A percentile compares a stretch with the other conserved stretches of the same genome.
Evolutionary conservation across 2,329 filamentous ascomycete genomes (phyloP).

Genomic region (Penicillium sp.): DNA sequence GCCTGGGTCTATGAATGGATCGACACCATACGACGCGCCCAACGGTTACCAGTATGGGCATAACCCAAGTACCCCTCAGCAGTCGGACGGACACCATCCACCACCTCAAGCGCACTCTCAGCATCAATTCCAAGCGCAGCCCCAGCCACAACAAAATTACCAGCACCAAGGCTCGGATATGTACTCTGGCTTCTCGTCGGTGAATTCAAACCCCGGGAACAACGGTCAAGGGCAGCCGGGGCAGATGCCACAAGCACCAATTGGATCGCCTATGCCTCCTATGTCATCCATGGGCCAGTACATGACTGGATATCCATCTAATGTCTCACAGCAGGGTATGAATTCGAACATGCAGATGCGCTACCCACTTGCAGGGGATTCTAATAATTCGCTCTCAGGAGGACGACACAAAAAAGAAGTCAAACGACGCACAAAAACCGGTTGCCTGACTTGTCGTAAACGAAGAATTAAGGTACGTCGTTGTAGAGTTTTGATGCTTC

Average conservation of each 20-base stretch:
- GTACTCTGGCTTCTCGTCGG: constrained; percentile 26
- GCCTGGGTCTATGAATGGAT: constrained; percentile 33
- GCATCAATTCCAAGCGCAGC: constrained; percentile 25
- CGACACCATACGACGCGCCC: constrained; percentile 47
- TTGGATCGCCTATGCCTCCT: constrained; percentile 54
- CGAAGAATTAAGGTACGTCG: constrained; percentile 70
- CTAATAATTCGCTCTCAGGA: constrained; percentile 59
- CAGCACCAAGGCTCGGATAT: constrained; percentile 34
- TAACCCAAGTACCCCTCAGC: constrained; percentile 34
- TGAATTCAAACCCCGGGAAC: constrained; percentile 15
- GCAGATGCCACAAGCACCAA: constrained; percentile 42
- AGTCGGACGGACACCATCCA: constrained; percentile 45
- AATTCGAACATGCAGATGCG: constrained; percentile 51
- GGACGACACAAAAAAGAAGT: constrained; percentile 70
- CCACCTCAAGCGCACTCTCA: constrained; percentile 25
- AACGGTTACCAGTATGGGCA: constrained; percentile 38
- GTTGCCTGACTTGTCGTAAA: constrained; percentile 66
- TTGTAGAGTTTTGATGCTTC: constrained; percentile 9
- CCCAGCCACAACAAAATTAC: constrained; percentile 28
- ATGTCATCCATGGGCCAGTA: constrained; percentile 58
- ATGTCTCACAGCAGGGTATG: constrained; percentile 33
- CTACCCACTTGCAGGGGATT: constrained; percentile 52
- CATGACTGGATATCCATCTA: constrained; percentile 44
- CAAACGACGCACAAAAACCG: constrained; percentile 72
- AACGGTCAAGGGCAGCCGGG: constrained; percentile 30